phyloP scores from a whole-genome alignment of 2,329 filamentous ascomycete genomes.

The Fusarium sp. region DNA sequence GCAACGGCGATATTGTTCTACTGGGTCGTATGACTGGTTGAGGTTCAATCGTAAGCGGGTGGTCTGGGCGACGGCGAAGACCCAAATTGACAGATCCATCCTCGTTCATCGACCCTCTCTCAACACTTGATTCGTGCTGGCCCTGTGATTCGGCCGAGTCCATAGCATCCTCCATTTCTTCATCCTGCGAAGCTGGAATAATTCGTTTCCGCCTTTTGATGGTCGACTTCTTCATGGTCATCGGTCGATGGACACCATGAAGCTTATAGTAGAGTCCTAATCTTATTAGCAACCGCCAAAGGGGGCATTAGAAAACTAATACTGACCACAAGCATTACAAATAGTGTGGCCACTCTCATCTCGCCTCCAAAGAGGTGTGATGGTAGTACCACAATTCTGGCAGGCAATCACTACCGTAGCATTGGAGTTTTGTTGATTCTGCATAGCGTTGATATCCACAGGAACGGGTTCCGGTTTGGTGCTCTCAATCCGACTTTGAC shows the following conservation, averaged over 20 bases:
- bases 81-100: constrained; percentile 73
- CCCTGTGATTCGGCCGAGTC: constrained; percentile 54
- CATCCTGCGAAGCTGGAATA: constrained; percentile 75
- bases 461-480: constrained; percentile 44
- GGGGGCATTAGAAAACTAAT: not conserved
- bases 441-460: constrained; percentile 49
- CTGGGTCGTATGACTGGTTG: constrained; percentile 55
- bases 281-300: constrained; percentile 18
- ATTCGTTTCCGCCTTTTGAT: constrained; percentile 97
- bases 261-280: constrained; percentile 94
- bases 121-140: constrained; percentile 51
- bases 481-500: constrained; percentile 42
- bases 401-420: constrained; percentile 77
- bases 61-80: constrained; percentile 59
- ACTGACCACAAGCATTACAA: constrained; percentile 95
- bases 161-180: constrained; percentile 59
- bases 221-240: constrained; percentile 98
- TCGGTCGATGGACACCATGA: constrained; percentile 89
- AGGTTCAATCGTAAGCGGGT: constrained; percentile 58
- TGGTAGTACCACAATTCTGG: constrained; percentile 96
- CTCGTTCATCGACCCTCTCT: constrained; percentile 67
- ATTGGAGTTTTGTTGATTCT: constrained; percentile 44
- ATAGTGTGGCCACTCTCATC: constrained; percentile 96
- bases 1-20: constrained; percentile 55
- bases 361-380: constrained; percentile 93